Base-by-base conservation (phyloP, 2,329 filamentous ascomycete genomes). In the Keithomyces neogunnii region DNA sequence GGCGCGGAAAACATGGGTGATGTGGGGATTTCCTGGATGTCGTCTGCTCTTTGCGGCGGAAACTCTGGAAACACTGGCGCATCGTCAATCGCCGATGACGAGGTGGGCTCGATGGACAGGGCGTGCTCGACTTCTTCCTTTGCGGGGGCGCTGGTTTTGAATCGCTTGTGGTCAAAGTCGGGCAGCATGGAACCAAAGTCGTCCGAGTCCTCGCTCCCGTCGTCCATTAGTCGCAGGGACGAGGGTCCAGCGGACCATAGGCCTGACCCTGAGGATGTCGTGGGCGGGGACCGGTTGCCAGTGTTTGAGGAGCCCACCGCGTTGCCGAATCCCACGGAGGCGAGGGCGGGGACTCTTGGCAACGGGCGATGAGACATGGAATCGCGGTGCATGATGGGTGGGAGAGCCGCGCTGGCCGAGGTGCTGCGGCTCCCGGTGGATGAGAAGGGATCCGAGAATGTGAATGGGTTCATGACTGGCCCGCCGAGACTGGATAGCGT, bases 121-220 rank as follows among this genome's bases (percentile, higher is more conserved):
- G 13, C 30, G 7, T 33, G 5, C 31, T 45, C 11, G 30, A n/a
- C 47, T 19, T 31, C 36, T 3, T 46, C 50, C 26, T 33, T 45
- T 10, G 53, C 43, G 9, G 57, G 42, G 28, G 26, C 26, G 35
- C 11, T 38, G 1, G 28, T 29, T 28, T 61, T 55, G 49, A 68
- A 67, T 5, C 55, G 66, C 55, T 66, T 68, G 50, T 70, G 66
- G 45, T 73, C 72, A 60, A 82, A 80, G 59, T 80, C 73, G 2
- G 78, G 70, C 4, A 80, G 66, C 59, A 79, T 70, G 47, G 70
- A 63, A 47, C 76, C 72, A 36, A 76, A 72, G n/a, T 76, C 72
- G 2, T 78, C 76, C 33, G 59, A 55, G 3, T 77, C 73, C 26
- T 77, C 72, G 26, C 75, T 73, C 6, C 71, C 68, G 11, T 75